Conservation (phyloP, 352 stramenopile genomes). For the Globisporangium canariense region DNA sequence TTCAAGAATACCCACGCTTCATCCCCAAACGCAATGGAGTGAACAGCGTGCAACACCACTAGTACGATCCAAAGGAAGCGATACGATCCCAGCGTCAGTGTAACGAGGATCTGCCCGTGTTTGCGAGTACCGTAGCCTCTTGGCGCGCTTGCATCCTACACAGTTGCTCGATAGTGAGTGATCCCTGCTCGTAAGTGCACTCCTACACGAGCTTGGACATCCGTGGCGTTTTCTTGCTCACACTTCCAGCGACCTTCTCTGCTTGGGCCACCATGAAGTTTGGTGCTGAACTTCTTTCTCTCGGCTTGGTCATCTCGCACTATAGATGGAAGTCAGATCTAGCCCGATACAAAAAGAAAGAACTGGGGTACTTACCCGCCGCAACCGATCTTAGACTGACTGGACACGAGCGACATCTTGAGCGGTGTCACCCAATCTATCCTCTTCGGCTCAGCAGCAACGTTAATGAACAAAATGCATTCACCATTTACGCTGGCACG, state of each 20-base stretch:
- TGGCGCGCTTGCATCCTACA: background rate
- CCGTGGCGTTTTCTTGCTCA: background rate
- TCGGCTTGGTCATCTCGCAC: background rate
- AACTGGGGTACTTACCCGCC: background rate
- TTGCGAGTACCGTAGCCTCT: background rate
- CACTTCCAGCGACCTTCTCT: background rate
- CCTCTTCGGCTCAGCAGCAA: background rate
- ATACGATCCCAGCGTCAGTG: background rate
- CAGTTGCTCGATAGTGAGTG: background rate
- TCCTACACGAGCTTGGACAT: background rate
- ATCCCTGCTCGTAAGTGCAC: background rate
- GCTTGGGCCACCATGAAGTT: too few species aligned
- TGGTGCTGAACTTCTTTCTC: background rate
- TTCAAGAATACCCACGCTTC: background rate
- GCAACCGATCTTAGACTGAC: background rate
- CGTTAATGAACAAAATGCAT: slow-evolving; percentile 11
- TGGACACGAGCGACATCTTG: background rate
- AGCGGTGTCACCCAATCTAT: background rate
- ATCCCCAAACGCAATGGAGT: background rate
- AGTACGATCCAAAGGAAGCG: slow-evolving; percentile 2
- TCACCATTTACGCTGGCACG: background rate
- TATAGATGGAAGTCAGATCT: background rate
- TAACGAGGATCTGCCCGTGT: background rate
- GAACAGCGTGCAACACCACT: slow-evolving; percentile 1
- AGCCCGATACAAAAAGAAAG: background rate